Percentiles rank a stretch among this genome's conserved stretches.
Conservation (phyloP, 441 rosid genomes). For the Biscutella auriculata region DNA sequence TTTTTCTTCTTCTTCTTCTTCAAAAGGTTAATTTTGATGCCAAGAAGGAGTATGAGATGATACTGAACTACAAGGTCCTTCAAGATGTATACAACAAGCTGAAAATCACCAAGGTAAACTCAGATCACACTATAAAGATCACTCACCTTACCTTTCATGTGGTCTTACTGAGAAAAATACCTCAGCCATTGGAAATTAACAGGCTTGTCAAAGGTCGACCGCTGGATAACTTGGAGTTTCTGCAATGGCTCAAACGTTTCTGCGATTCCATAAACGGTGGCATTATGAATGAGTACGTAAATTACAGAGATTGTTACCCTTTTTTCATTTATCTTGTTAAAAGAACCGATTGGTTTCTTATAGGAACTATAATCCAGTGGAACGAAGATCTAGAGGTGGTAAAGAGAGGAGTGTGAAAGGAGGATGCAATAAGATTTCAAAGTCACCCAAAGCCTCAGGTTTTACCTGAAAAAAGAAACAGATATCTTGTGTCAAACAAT, state of each 20-base stretch:
- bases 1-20: not conserved
- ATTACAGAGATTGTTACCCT: not conserved
- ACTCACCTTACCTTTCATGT: not conserved
- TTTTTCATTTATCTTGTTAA: too few species aligned
- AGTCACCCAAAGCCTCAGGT: slow-evolving; percentile 37
- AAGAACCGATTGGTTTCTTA: not conserved
- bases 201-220: slow-evolving; percentile 90
- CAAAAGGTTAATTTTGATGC: slow-evolving; percentile 94
- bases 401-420: slow-evolving; percentile 46
- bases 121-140: not conserved
- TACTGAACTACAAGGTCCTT: slow-evolving; percentile 89
- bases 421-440: slow-evolving; percentile 53
- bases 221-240: slow-evolving; percentile 93
- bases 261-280: slow-evolving; percentile 98
- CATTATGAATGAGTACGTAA: slow-evolving; percentile 77
- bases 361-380: slow-evolving; percentile 93
- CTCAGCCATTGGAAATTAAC: slow-evolving; percentile 85
- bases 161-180: slow-evolving; percentile 9
- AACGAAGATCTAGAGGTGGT: slow-evolving; percentile 73
- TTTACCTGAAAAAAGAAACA: not conserved
- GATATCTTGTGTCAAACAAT: not conserved
- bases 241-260: slow-evolving; percentile 92
- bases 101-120: slow-evolving; percentile 69
- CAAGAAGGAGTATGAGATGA: slow-evolving; percentile 83
- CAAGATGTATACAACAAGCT: slow-evolving; percentile 90